These are phyloP conservation scores for Imleria badia DNA, from an alignment of 768 basidiomycete species.

Conservation along the genomic window DNA sequence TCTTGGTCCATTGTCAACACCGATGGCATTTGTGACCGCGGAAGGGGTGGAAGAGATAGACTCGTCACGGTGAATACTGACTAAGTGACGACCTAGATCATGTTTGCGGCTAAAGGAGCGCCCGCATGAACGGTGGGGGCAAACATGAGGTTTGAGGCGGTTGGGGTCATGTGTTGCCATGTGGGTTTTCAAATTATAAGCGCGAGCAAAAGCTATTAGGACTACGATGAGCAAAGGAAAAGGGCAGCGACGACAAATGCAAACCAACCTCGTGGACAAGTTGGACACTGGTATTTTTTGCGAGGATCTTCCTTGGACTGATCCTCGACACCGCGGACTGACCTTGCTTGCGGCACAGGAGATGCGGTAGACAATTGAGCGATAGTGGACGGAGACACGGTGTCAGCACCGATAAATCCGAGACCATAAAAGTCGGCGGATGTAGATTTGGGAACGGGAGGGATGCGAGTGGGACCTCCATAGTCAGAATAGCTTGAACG, in stretches of 20 bases:
- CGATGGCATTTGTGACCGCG: conserved; percentile 49
- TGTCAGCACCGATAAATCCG: conserved; percentile 34
- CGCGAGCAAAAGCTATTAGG: conserved; percentile 78
- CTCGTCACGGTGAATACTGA: conserved; percentile 81
- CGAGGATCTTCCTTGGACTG: conserved; percentile 59
- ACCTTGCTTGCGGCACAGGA: conserved; percentile 35
- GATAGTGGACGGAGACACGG: conserved; percentile 58
- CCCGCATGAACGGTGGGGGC: conserved; percentile 81
- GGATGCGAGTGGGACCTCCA: conserved; percentile 49
- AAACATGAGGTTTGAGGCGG: conserved; percentile 84
- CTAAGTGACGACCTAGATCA: conserved; percentile 86
- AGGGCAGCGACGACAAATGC: background rate
- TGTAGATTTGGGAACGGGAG: conserved; percentile 48
- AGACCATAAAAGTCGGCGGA: conserved; percentile 47
- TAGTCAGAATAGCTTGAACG: conserved; percentile 71
- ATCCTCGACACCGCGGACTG: conserved; percentile 43
- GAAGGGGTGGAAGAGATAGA: conserved; percentile 44
- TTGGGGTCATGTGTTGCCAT: conserved; percentile 94
- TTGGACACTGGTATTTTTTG: conserved; percentile 75
- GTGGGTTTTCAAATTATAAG: conserved; percentile 95
- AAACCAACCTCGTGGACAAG: conserved; percentile 66
- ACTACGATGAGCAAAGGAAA: background rate
- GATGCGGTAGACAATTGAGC: conserved; percentile 50
- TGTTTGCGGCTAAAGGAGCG: conserved; percentile 95
- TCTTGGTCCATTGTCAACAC: conserved; percentile 62